Percentiles rank a stretch among this genome's conserved stretches.
Conservation (phyloP, 164 flowering plant genomes). For the Cinnamomum chago region DNA sequence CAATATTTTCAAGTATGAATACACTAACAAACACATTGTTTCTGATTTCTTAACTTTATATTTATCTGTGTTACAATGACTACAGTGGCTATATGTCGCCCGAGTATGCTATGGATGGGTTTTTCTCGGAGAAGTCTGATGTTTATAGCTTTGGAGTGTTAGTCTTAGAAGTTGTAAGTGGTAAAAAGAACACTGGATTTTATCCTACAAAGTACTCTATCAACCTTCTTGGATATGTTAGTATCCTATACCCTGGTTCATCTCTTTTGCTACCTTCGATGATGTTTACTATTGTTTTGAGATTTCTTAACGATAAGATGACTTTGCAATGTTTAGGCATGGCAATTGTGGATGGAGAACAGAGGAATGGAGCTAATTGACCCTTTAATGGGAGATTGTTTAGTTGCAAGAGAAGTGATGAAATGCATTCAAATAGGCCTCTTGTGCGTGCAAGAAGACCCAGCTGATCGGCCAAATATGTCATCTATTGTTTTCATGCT, state of each 20-base stretch:
- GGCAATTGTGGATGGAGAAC: not conserved
- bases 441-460: not conserved
- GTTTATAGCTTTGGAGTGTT: slow-evolving; percentile 13
- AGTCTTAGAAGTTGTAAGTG: slow-evolving; percentile 8
- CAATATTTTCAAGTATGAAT: not conserved
- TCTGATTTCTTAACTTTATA: not conserved
- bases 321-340: not conserved
- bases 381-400: not conserved
- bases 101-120: slow-evolving; percentile 11
- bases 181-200: slow-evolving; percentile 17
- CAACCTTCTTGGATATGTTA: slow-evolving; percentile 10
- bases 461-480: not conserved
- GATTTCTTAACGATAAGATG: too few relatives aligned
- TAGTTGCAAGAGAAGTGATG: not conserved
- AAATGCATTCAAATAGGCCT: not conserved
- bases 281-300: too few relatives aligned
- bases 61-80: not conserved
- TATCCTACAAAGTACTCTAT: slow-evolving; percentile 2
- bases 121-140: slow-evolving; percentile 13
- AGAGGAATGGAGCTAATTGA: not conserved
- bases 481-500: not conserved
- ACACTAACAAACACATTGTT: not conserved
- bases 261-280: too few relatives aligned
- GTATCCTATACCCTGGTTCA: not conserved
- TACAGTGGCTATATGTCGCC: slow-evolving; percentile 18